Conservation (phyloP, 176 grass and related monocot genomes). For the Rhynchospora pubera region DNA sequence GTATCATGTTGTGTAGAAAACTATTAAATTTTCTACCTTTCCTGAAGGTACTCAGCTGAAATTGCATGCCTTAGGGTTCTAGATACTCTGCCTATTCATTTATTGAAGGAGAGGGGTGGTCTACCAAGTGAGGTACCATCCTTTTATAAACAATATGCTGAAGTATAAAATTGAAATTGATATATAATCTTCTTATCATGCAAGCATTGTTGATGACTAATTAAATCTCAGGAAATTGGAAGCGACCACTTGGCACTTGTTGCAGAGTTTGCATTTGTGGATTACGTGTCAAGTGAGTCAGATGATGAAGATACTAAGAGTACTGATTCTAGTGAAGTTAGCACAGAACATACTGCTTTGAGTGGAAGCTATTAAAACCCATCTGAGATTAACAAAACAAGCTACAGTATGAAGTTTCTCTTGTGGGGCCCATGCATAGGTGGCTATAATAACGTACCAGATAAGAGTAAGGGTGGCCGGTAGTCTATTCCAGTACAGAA, state of each 20-base stretch:
- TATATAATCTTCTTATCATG: constrained; percentile 1
- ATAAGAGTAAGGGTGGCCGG: not conserved
- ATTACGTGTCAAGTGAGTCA: not conserved
- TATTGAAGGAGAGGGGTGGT: constrained; percentile 46
- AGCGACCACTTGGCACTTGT: constrained; percentile 78
- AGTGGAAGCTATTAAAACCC: not conserved
- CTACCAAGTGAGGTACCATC: constrained; percentile 68
- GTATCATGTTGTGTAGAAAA: not conserved
- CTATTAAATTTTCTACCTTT: not conserved
- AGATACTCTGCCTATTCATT: constrained; percentile 47
- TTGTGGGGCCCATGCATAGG: not conserved
- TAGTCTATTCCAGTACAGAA: too few relatives aligned
- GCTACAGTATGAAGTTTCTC: not conserved
- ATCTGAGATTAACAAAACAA: not conserved
- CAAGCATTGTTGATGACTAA: not conserved
- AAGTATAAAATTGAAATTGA: not conserved
- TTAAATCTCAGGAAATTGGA: constrained; percentile 59
- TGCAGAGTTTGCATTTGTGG: constrained; percentile 63
- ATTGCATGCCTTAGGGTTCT: constrained; percentile 72
- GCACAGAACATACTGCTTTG: not conserved
- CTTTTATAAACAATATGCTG: not conserved
- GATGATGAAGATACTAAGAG: constrained; percentile 1
- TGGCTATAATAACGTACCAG: not conserved
- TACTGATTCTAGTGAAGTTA: not conserved
- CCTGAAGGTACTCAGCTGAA: constrained; percentile 57